These are phyloP conservation scores for Radiomyces spectabilis DNA, from an alignment of 192 early-diverging fungal species.

Conservation along the genomic window DNA sequence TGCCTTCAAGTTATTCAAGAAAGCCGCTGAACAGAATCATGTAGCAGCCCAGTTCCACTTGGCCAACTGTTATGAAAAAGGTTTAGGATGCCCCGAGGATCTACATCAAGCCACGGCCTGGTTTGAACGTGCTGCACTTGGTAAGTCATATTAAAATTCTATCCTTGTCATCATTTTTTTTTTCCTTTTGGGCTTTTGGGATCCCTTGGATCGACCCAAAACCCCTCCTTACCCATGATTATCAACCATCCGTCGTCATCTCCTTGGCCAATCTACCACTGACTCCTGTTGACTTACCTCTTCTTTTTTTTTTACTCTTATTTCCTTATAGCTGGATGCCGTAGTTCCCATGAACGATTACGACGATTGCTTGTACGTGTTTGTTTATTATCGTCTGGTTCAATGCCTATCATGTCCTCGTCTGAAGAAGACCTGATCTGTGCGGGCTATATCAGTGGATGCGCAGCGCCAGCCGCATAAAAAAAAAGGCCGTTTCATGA, in stretches of 20 bases:
- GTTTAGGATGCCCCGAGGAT: slow-evolving; percentile 21
- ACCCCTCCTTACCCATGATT: no score
- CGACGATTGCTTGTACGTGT: slow-evolving; percentile 36
- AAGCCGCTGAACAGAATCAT: slow-evolving; percentile 58
- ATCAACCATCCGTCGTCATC: no score
- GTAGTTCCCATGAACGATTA: slow-evolving; percentile 43
- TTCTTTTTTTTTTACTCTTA: neutral
- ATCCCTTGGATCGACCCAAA: no score
- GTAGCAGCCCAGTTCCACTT: slow-evolving; percentile 38
- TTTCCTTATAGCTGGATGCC: slow-evolving; percentile 32
- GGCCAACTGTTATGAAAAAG: slow-evolving; percentile 40
- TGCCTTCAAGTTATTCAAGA: slow-evolving; percentile 46
- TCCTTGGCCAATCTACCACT: no score
- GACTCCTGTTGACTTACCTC: neutral
- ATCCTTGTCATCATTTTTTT: no score
- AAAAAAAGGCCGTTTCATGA: neutral
- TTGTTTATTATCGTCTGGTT: slow-evolving; percentile 7
- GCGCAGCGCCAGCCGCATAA: slow-evolving; percentile 45
- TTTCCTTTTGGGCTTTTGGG: no score
- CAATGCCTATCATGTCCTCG: neutral
- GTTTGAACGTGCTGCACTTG: slow-evolving; percentile 27
- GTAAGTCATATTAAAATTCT: slow-evolving; percentile 7
- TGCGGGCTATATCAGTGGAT: slow-evolving; percentile 16
- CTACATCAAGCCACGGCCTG: slow-evolving; percentile 16
- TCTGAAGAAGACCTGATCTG: slow-evolving; percentile 4